These are phyloP conservation scores for Pinus tabuliformis DNA, from an alignment of 75 land plant species.

Conservation along the genomic window DNA sequence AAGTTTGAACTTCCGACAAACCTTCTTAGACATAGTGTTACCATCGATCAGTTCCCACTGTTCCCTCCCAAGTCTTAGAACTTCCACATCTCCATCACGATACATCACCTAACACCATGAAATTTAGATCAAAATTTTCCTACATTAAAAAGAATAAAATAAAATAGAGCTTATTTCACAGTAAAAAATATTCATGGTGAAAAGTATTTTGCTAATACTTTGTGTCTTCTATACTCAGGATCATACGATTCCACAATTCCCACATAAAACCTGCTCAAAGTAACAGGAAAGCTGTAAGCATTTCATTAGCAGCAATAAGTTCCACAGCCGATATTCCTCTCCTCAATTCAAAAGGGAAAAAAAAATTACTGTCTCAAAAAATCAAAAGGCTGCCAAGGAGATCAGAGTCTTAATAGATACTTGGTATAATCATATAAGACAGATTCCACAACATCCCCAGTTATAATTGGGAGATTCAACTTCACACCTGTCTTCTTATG, in stretches of 20 bases:
- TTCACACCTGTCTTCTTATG: too few relatives aligned
- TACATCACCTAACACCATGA: neutral
- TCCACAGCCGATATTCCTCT: neutral
- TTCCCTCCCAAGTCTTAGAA: neutral
- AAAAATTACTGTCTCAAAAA: too few relatives aligned
- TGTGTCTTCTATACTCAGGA: neutral
- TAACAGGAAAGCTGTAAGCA: neutral
- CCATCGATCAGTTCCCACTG: constrained; percentile 7
- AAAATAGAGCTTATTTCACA: neutral
- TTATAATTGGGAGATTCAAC: too few relatives aligned
- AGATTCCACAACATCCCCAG: too few relatives aligned
- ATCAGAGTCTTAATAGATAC: too few relatives aligned
- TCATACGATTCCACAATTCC: constrained; percentile 2
- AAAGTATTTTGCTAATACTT: neutral
- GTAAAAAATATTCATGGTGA: neutral
- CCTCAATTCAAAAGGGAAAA: too few relatives aligned
- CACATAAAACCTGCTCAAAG: neutral
- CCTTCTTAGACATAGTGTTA: neutral
- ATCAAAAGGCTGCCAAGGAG: too few relatives aligned
- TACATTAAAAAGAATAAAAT: neutral
- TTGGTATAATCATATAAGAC: too few relatives aligned
- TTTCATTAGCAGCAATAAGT: neutral
- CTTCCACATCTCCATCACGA: neutral
- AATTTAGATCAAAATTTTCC: neutral
- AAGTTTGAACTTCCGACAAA: neutral